Evolutionary conservation across 768 basidiomycete genomes (phyloP), one percentile per base, ranked within the genome.

Genomic region (Lepiota venenata): DNA sequence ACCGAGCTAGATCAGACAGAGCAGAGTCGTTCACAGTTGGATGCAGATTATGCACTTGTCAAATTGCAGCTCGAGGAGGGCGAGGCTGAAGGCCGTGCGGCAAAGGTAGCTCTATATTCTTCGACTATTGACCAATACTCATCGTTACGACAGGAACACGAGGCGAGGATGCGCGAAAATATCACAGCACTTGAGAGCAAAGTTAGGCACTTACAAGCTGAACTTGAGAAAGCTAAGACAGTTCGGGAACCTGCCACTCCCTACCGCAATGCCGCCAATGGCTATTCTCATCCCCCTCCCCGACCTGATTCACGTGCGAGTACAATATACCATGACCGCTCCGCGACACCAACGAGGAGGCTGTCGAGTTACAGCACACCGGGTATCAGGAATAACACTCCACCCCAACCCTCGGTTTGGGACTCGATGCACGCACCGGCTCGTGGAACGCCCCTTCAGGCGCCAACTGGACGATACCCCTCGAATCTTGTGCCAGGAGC

Each of bases 231-330:
- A 59, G 71, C 77, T 11, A 74, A 67, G 55, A 71, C 63, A 18
- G 57, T 69, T 41, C 59, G 63, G 18, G 60, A 67, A 22, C 55
- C 71, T 47, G 50, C 70, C 48, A 58, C 68, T 56, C 64, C 66
- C 25, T 70, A 76, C 58, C 75, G 71, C 47, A 74, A 65, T 37
- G 60, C 61, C 45, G 70, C 78, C 50, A 78, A 66, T 25, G 49
- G 74, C 45, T 70, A 72, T 56, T 63, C 66, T 20, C 72, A 77
- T 46, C 70, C 76, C 2, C 77, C 78, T 37, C 71, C 79, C 20
- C 84, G 88, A 29, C 85, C 88, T n/a, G 84, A 87, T 64, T 91
- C 89, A 10, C 83, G 89, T 8, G 73, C 84, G 4, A 90, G 87
- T 68, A 85, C 83, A 0, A 63, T 81, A 41, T 83, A 83, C 61